Base-by-base conservation (phyloP, 108 stramenopile genomes). In the Cyclotella kingstonii region DNA sequence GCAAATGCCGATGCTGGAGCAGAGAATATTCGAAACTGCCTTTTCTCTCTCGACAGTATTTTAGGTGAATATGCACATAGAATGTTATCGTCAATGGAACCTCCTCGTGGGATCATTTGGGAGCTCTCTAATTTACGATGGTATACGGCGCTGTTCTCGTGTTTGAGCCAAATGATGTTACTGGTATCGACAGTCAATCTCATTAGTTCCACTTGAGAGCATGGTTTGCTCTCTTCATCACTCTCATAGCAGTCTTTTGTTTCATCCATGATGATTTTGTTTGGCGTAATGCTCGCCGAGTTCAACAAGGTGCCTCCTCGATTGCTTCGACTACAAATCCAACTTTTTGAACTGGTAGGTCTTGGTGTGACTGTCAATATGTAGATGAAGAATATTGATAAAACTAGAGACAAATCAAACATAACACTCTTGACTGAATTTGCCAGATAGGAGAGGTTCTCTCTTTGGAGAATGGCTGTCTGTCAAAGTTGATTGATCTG, bases 51-150 rank as follows among this genome's bases (percentile, higher is more conserved):
- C 18, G 35, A 33, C 3, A 54, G 18, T n/a, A 15, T 54, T 54
- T 8, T 34, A 35, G 35, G 15, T 0, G 53, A 36, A 1, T 18
- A 3, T 7, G 21, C 14, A 4, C 2, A 6, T 10, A 54, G 10
- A 9, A 38, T 34, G 2, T 19, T 19, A 1, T 54, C 53, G 18
- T 54, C 53, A 4, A 34, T 26, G 12, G 36, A 36, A 7, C 53
- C 53, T 19, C 53, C 53, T n/a, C 53, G 53, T 11, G 38, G 53
- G 4, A 34, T 54, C 15, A 54, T 54, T 35, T 54, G 53, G 34
- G 53, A 33, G 14, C 21, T 54, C 23, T 17, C n/a, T 2, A 54
- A 34, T 36, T 54, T 35, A 18, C 38, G 53, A 35, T 54, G 53
- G 0, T 21, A 38, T 1, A 54, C 35, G 22, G 12, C 35, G 35